phyloP scores from a whole-genome alignment of 805 yeast species.

The Limtongozyma cylindracea region DNA sequence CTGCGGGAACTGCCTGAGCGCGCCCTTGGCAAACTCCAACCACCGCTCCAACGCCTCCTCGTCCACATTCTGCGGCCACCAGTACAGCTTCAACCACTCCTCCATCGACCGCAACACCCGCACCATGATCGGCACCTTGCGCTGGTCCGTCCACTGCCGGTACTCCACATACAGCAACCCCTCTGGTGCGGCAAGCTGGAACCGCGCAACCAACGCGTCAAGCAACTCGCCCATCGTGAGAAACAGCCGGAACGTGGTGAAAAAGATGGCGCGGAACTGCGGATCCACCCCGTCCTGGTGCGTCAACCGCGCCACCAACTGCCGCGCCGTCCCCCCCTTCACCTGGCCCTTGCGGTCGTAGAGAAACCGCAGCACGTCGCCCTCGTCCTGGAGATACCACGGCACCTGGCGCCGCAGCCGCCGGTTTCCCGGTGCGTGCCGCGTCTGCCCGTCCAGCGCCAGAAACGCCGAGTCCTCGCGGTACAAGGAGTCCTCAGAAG shows the following conservation, averaged over 20 bases:
- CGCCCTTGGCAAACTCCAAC: constrained; percentile 6
- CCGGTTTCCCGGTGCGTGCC: too few relatives aligned
- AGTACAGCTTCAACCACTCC: constrained; percentile 46
- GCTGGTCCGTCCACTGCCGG: constrained; percentile 41
- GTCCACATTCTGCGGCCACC: constrained; percentile 37
- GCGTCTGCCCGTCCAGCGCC: too few relatives aligned
- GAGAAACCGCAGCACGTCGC: constrained; percentile 23
- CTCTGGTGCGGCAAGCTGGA: constrained; percentile 59
- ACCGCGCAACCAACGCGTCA: constrained; percentile 32
- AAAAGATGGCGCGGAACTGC: constrained; percentile 38
- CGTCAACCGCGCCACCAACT: constrained; percentile 58
- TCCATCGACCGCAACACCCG: constrained; percentile 33
- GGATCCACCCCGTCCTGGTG: constrained; percentile 42
- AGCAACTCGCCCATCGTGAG: constrained; percentile 40
- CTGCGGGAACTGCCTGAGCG: constrained; percentile 5
- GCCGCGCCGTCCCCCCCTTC: constrained; percentile 65
- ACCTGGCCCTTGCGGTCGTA: constrained; percentile 48
- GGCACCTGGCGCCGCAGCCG: too few relatives aligned
- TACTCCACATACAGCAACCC: constrained; percentile 69
- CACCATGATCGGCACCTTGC: constrained; percentile 41
- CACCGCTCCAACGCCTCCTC: constrained; percentile 12
- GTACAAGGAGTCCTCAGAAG: too few relatives aligned
- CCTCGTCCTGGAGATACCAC: constrained; percentile 55
- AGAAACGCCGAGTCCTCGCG: too few relatives aligned
- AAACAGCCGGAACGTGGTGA: constrained; percentile 56